Base-by-base conservation (phyloP, 306 rosid genomes). In the Sesbania bispinosa region DNA sequence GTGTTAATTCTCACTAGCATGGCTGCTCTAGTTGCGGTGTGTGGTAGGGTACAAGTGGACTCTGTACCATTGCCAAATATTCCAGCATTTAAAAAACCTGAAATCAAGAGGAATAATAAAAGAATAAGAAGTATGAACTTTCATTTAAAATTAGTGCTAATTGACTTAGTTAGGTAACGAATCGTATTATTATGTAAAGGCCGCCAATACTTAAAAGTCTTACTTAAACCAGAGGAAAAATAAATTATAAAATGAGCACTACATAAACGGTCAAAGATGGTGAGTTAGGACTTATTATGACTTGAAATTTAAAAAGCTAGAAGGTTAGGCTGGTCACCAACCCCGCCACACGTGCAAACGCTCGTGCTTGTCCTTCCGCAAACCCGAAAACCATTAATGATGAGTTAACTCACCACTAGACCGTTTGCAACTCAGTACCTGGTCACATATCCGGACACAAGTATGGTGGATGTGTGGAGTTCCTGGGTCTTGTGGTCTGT, bases 11-110 rank as follows among this genome's bases (percentile, higher is more conserved):
- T 75, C 6, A 93, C 98, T 0, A 90, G 64, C 88, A 93, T 89
- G 3, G 94, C 98, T 3, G 98, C 97, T 51, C 98, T 87, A 0
- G 96, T 85, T 18, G 98, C 84, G 0, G 93, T 63, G 76, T 81
- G 93, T 2, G 98, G 96, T 69, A 93, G 33, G 10, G 86, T 90
- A 69, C 92, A 93, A 7, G 77, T 69, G 0, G 96, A 45, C 43
- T 90, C 96, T 13, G 85, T 87, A 3, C 92, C 89, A 15, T 73
- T 80, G 59, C 98, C 97, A 60, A 90, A 90, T 32, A 93, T 86
- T 35, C 98, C 98, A 77, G 96, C 92, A 11, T 93, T 93, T 88
- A 93, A 81, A n/a, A 45, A 93, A 90, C 77, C 98, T 91, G 78
- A 18, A 84, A 19, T n/a, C n/a, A 54, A 5, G 1, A 35, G 7